phyloP scores from a whole-genome alignment of 1,284 basidiomycete species.

The Papiliotrema flavescens region DNA sequence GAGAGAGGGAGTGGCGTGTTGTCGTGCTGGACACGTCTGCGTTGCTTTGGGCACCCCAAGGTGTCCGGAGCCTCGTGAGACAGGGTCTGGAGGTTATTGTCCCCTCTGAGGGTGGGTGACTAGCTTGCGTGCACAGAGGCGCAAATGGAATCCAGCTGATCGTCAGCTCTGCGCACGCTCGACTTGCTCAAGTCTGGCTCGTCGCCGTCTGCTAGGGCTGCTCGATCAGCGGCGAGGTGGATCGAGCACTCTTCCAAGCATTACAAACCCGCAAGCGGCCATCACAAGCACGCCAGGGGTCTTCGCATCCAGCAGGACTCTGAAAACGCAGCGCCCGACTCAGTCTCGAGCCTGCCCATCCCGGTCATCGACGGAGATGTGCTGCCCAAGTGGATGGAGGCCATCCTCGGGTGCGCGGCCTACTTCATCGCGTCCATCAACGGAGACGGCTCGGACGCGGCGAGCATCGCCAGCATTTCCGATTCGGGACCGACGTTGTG shows the following conservation, averaged over 20 bases:
- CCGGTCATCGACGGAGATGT: constrained; percentile 22
- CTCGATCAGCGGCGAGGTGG: constrained; percentile 50
- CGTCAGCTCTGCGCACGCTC: constrained; percentile 78
- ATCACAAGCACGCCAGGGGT: constrained; percentile 35
- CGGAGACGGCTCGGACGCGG: constrained; percentile 5
- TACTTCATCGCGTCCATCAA: constrained; percentile 26
- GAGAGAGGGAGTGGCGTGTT: constrained; percentile 54
- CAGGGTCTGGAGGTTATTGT: constrained; percentile 67
- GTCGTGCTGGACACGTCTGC: constrained; percentile 82
- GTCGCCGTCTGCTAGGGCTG: constrained; percentile 69
- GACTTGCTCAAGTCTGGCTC: constrained; percentile 89
- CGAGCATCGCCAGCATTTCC: not conserved
- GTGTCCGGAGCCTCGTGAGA: constrained; percentile 72
- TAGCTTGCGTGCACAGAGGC: not conserved
- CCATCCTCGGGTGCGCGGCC: constrained; percentile 35
- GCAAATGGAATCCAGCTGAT: constrained; percentile 1
- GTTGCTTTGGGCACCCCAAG: constrained; percentile 73
- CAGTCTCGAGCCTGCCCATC: constrained; percentile 21
- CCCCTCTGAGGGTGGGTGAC: constrained; percentile 73
- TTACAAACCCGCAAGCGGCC: constrained; percentile 25
- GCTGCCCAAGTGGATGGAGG: constrained; percentile 33
- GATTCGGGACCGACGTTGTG: constrained; percentile 20
- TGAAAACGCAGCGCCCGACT: constrained; percentile 19
- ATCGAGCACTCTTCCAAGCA: constrained; percentile 45
- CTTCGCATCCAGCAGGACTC: constrained; percentile 33